Evolutionary conservation across 768 basidiomycete species (phyloP).

Genomic region (Leccinum variicolor): DNA sequence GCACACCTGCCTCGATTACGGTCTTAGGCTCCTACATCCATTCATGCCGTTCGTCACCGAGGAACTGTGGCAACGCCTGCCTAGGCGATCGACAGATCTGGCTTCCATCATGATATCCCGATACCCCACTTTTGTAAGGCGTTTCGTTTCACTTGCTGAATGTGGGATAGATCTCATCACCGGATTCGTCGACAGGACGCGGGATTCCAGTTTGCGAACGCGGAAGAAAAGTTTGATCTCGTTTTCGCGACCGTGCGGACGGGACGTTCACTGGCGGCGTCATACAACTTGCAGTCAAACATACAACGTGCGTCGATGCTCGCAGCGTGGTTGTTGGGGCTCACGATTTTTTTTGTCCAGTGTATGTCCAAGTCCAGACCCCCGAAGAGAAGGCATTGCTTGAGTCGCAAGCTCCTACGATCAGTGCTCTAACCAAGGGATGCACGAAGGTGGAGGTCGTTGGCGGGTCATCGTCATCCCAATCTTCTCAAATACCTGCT

Average conservation of each 20-base stretch:
- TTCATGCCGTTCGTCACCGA: constrained; percentile 99
- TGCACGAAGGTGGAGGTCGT: constrained; percentile 75
- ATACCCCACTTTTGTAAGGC: constrained; percentile 76
- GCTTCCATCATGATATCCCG: constrained; percentile 87
- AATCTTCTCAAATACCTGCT: constrained; percentile 59
- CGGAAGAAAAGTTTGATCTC: constrained; percentile 82
- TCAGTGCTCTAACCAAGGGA: constrained; percentile 83
- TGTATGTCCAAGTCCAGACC: constrained; percentile 71
- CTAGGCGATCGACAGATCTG: constrained; percentile 75
- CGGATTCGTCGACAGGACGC: constrained; percentile 44
- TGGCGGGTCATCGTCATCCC: constrained; percentile 37
- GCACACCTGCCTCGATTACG: constrained; percentile 91
- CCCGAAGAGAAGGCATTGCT: constrained; percentile 65
- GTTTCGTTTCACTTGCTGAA: not conserved
- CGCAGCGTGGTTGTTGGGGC: not conserved
- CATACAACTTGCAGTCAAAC: constrained; percentile 83
- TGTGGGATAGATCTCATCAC: not conserved
- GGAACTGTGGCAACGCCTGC: constrained; percentile 96
- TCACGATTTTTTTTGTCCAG: constrained; percentile 28
- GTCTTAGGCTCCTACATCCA: constrained; percentile 87
- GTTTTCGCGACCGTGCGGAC: constrained; percentile 77
- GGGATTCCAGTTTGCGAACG: constrained; percentile 60
- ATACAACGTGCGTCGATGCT: constrained; percentile 35
- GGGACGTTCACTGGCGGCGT: constrained; percentile 49
- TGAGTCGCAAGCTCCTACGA: constrained; percentile 68